These are phyloP conservation scores for Kappamyces sp. DNA, from an alignment of 192 early-diverging fungal species.

Conservation along the genomic window DNA sequence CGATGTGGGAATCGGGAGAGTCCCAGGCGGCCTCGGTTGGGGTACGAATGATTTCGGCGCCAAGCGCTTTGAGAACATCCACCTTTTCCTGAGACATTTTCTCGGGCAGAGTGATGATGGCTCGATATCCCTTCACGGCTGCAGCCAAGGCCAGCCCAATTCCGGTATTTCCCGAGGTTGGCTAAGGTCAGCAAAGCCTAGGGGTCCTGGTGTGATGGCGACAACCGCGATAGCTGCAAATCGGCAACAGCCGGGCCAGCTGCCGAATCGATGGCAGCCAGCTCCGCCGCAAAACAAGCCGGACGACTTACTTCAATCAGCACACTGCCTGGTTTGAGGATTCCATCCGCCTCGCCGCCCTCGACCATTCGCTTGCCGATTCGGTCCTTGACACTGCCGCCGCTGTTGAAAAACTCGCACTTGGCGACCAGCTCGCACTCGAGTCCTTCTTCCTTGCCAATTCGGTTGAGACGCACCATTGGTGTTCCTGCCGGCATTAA, in stretches of 20 bases:
- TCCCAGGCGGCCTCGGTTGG: conserved; percentile 99
- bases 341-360: conserved; percentile 86
- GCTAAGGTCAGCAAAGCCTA: conserved; percentile 28
- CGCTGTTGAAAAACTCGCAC: conserved; percentile 98
- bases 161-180: conserved; percentile 99
- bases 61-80: conserved; percentile 93
- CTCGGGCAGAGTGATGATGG: conserved; percentile 98
- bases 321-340: conserved; percentile 84
- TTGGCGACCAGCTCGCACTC: conserved; percentile 93
- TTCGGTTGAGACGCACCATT: conserved; percentile 82
- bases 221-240: neutral
- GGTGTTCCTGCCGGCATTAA: conserved; percentile 65
- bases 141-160: conserved; percentile 95
- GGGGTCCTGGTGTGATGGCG: neutral
- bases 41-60: conserved; percentile 96
- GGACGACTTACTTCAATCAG: conserved; percentile 70
- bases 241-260: neutral
- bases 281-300: conserved; percentile 1
- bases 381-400: conserved; percentile 98
- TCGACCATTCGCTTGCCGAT: conserved; percentile 97
- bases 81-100: conserved; percentile 99
- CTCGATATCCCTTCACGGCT: conserved; percentile 97
- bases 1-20: conserved; percentile 97
- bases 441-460: conserved; percentile 78
- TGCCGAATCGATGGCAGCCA: neutral